Evolutionary conservation across 2,329 filamentous ascomycete species (phyloP).

Genomic region (Macrophomina pseudophaseolina): DNA sequence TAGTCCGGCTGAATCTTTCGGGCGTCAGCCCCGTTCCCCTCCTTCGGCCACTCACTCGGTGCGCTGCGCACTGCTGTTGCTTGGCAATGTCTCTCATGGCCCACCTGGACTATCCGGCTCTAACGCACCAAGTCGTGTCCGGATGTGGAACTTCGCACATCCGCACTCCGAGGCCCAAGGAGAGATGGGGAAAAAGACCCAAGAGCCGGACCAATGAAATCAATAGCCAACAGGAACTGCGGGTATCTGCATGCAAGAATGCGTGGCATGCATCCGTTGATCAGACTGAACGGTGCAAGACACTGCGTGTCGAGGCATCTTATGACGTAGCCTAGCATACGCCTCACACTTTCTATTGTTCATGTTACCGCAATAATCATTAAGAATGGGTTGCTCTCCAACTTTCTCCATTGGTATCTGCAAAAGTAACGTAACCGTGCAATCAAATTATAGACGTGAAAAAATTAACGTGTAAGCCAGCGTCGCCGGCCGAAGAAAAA

Average conservation of each 20-base stretch:
- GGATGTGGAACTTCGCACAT: background rate
- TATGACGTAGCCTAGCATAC: background rate
- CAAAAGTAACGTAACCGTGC: constrained; percentile 10
- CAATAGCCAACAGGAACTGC: constrained; percentile 52
- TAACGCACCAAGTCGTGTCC: background rate
- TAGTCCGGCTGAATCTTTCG: no score
- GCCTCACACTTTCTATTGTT: background rate
- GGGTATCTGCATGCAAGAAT: constrained; percentile 54
- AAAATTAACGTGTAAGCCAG: background rate
- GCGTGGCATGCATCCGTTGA: background rate
- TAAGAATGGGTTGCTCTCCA: background rate
- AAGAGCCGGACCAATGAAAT: constrained; percentile 30
- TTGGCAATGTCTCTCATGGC: background rate
- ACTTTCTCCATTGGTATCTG: constrained; percentile 19
- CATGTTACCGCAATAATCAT: background rate
- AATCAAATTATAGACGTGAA: constrained; percentile 14
- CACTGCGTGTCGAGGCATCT: background rate
- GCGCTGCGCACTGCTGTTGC: background rate
- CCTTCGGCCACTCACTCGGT: background rate
- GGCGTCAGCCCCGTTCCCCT: background rate
- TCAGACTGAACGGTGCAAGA: background rate
- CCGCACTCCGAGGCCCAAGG: constrained; percentile 27
- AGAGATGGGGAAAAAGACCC: background rate
- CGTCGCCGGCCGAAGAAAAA: background rate
- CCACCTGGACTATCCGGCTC: background rate